Conservation (phyloP, 768 basidiomycete species). For the Rubroboletus satanas region DNA sequence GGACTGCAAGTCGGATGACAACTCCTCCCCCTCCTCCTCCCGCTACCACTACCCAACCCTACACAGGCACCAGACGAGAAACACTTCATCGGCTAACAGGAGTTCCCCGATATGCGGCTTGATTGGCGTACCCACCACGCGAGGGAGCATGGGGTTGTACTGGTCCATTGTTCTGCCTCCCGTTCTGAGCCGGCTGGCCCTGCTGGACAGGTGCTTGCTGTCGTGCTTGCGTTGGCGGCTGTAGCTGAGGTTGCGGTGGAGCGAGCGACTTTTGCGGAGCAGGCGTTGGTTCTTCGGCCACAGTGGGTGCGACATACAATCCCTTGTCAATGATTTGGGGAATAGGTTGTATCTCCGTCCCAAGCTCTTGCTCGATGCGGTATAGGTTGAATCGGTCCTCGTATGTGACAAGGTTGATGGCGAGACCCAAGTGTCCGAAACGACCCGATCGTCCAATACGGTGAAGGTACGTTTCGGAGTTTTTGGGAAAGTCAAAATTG, state of each 20-base stretch:
- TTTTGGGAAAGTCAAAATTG: conserved; percentile 99
- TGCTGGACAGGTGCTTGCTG: conserved; percentile 27
- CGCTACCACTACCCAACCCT: background rate
- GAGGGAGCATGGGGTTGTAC: conserved; percentile 21
- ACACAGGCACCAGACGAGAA: background rate
- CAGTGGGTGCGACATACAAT: conserved; percentile 84
- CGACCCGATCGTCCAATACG: conserved; percentile 97
- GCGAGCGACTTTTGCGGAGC: conserved; percentile 40
- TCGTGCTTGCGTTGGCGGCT: conserved; percentile 22
- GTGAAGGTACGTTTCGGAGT: conserved; percentile 97
- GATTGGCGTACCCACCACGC: conserved; percentile 23
- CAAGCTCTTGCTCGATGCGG: conserved; percentile 96
- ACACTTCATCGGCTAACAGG: conserved; percentile 27
- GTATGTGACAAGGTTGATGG: conserved; percentile 96
- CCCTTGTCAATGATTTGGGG: conserved; percentile 87
- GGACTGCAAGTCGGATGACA: conserved; percentile 14
- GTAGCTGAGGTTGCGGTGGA: conserved; percentile 35
- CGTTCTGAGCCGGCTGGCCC: conserved; percentile 23
- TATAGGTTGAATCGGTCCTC: conserved; percentile 98
- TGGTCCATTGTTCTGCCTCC: conserved; percentile 27
- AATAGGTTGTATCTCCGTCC: conserved; percentile 96
- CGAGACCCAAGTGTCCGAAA: conserved; percentile 94
- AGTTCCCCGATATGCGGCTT: conserved; percentile 27
- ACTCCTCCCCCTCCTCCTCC: background rate
- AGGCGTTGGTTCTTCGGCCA: conserved; percentile 41